phyloP scores from a whole-genome alignment of 2,329 filamentous ascomycete genomes.

The Penicillium hordei region DNA sequence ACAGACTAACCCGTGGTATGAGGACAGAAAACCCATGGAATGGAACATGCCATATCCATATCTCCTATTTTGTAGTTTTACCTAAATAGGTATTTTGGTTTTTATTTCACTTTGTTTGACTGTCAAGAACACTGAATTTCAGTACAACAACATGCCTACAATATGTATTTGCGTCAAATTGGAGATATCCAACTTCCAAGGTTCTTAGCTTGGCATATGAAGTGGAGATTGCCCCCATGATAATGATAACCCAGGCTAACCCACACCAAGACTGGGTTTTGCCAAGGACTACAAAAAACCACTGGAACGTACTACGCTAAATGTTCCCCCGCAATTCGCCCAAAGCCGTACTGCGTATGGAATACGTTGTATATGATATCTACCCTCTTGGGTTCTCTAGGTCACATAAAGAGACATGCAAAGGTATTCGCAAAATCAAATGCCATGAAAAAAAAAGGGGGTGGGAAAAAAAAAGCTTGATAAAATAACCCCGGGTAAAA shows the following conservation, averaged over 20 bases:
- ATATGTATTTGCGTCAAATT: neutral
- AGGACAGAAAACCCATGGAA: neutral
- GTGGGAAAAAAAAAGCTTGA: neutral
- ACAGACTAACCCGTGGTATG: neutral
- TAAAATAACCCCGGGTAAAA: neutral
- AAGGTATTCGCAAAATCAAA: conserved; percentile 8
- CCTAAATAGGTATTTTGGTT: neutral
- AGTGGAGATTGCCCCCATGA: neutral
- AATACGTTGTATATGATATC: neutral
- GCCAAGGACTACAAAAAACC: neutral
- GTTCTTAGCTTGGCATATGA: neutral
- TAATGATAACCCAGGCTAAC: neutral
- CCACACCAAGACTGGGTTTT: neutral
- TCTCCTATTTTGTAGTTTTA: neutral
- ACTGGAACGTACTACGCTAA: neutral
- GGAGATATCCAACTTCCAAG: neutral
- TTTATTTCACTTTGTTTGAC: neutral
- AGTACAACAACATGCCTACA: neutral
- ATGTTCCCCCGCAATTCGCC: conserved; percentile 4
- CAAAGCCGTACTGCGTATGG: neutral
- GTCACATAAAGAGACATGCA: conserved; percentile 7
- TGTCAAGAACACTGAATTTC: neutral
- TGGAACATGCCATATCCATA: neutral
- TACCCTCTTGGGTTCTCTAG: conserved; percentile 1
- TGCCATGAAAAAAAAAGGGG: neutral